phyloP scores from a whole-genome alignment of 768 basidiomycete species.

The Cyclocybe aegerita region DNA sequence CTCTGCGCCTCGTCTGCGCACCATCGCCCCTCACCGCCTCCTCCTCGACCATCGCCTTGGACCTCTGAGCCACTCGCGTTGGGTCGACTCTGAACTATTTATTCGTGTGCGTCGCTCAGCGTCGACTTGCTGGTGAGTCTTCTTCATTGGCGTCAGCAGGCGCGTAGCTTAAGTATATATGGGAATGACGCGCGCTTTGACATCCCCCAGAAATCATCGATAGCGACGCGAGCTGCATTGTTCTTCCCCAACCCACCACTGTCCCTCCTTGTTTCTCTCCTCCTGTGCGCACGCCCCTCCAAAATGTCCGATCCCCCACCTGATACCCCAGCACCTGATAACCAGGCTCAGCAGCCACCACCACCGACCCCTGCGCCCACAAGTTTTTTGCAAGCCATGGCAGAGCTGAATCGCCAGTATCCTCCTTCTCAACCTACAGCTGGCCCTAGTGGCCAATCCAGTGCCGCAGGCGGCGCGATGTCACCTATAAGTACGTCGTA shows the following conservation, averaged over 20 bases:
- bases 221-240: slow-evolving; percentile 17
- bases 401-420: background rate
- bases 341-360: background rate
- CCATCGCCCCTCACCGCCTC: no score
- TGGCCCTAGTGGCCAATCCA: background rate
- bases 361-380: background rate
- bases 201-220: slow-evolving; percentile 20
- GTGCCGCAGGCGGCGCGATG: no score
- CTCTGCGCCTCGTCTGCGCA: no score
- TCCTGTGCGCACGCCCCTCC: background rate
- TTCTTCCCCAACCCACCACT: slow-evolving; percentile 6
- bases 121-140: slow-evolving; percentile 29
- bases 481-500: no score
- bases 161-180: slow-evolving; percentile 34
- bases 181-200: slow-evolving; percentile 32
- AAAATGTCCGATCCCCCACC: background rate
- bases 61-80: no score
- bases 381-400: slow-evolving; percentile 1
- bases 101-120: background rate
- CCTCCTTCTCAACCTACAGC: background rate
- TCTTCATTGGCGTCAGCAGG: slow-evolving; percentile 28
- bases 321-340: background rate
- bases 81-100: no score
- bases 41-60: no score
- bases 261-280: slow-evolving; percentile 2